Percentiles rank a stretch among this genome's conserved stretches.
Conservation (phyloP, 2,329 filamentous ascomycete species). For the Xylariaceae sp. region DNA sequence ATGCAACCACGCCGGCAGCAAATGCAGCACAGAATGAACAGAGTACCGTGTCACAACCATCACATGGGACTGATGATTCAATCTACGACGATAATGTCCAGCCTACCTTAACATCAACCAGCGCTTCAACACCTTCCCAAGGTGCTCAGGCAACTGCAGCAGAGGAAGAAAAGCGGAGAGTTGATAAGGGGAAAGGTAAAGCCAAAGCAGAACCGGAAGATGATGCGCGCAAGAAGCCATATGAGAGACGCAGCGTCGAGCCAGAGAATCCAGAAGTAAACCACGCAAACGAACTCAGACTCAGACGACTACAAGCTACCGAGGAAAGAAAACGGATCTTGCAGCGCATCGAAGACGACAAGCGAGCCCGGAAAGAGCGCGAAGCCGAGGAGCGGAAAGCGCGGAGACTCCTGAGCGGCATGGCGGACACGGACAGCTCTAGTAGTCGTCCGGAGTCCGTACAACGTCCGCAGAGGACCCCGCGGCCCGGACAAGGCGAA, state of each 20-base stretch:
- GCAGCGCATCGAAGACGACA: slow-evolving; percentile 71
- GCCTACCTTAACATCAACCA: slow-evolving; percentile 3
- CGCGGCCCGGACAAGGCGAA: slow-evolving; percentile 19
- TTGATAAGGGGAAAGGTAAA: slow-evolving; percentile 44
- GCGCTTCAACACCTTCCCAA: slow-evolving; percentile 10
- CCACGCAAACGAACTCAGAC: slow-evolving; percentile 43
- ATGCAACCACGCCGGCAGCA: slow-evolving; percentile 5
- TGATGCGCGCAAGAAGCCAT: slow-evolving; percentile 39
- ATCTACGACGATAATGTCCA: slow-evolving; percentile 17
- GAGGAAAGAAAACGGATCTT: slow-evolving; percentile 68
- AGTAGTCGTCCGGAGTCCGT: slow-evolving; percentile 13
- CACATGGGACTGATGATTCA: slow-evolving; percentile 14
- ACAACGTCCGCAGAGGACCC: slow-evolving; percentile 18
- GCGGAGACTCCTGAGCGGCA: slow-evolving; percentile 24
- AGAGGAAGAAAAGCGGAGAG: slow-evolving; percentile 46
- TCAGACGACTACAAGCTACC: slow-evolving; percentile 58
- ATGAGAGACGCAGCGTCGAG: slow-evolving; percentile 30
- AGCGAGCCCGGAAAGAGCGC: slow-evolving; percentile 57
- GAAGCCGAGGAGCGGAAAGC: slow-evolving; percentile 44
- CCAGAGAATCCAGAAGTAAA: slow-evolving; percentile 27
- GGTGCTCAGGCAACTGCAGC: slow-evolving; percentile 36
- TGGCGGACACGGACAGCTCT: not conserved
- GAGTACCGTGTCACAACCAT: slow-evolving; percentile 6
- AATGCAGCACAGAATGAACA: slow-evolving; percentile 7
- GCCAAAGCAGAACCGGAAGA: slow-evolving; percentile 44